Base-by-base conservation (phyloP, 805 yeast genomes). In the Myxozyma monticola region DNA sequence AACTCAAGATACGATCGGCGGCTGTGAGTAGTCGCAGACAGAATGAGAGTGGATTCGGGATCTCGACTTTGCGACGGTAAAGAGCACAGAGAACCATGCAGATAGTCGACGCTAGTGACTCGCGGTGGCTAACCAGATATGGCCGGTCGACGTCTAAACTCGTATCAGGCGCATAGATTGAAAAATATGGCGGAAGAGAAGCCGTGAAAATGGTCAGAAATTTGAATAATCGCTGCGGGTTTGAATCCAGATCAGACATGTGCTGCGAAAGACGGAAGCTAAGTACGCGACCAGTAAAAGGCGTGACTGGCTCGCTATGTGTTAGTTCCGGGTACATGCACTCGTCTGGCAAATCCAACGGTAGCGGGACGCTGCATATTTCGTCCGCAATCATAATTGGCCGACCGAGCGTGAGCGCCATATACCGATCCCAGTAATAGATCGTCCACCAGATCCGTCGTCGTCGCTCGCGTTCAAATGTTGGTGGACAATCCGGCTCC, bases 361-460 rank as follows among this genome's bases (percentile, higher is more conserved):
- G 56, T 22, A 53, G 28, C 20, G 55, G 57, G 4, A 37, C 43
- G n/a, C 20, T 20, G 29, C 51, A 45, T 3, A 36, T 20, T 12
- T 44, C 38, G 35, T 40, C 39, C 14, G 34, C n/a, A 33, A 53
- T 53, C 57, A 53, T 50, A 20, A 26, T 29, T 28, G 57, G 57
- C 31, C 57, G 48, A 15, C 49, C 45, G 10, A 53, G 41, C n/a
- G 44, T 39, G 26, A 50, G 34, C 1, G 50, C 42, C 43, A 49
- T 49, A 28, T 43, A 37, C 17, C 54, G 39, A 28, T 53, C 57
- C 57, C 57, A 53, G 39, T 41, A 42, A 40, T 45, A 48, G 15
- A 53, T 28, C 2, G 44, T 36, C 57, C 56, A 50, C 57, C 57
- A 53, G 15, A 53, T 12, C n/a, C 57, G 42, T 1, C 57, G 46